Evolutionary conservation across 225 moss, liverwort and hornwort genomes (phyloP), one percentile per base, ranked within the genome.

Genomic region (Ulota crispa): DNA sequence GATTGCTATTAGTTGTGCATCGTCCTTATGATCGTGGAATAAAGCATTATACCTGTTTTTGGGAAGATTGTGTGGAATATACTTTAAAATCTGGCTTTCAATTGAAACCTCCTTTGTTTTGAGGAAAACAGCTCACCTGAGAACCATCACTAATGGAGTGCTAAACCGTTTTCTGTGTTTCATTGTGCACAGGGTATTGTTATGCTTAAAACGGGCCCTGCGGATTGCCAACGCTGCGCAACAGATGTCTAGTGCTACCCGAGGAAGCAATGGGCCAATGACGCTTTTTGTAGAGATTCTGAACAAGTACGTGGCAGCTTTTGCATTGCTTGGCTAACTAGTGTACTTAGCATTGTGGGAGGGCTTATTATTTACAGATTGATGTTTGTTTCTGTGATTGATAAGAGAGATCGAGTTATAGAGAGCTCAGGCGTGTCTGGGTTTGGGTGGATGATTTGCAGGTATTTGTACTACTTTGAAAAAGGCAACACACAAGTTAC

Each of bases 231-330:
- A 94, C 84, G 96, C 98, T 75, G 98, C 98, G 28, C 98, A 99
- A 85, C 98, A 99, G 88, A 96, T 99, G 98, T 95, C 96, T 9
- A 99, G 96, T 84, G 98, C 98, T 74, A 99, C 98, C 55, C 89
- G 98, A 85, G 98, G 98, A 78, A 99, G 92, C 88, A 99, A 93
- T 87, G 98, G 98, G 34, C 96, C 98, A 16, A 85, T 99, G 93
- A 99, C 98, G 11, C 89, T 99, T 39, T 99, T 99, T 76, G 96
- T 99, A 41, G 98, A 99, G 88, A 99, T 99, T 70, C 81, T 99
- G 55, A 99, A 99, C 86, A 99, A 99, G 98, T 98, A 84, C 78
- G 93, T 83, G 34, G 13, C 13, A n/a, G 10, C 37, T n/a, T 67
- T 42, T 82, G n/a, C 67, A 62, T 64, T 32, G 71, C 37, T 31